A percentile compares a stretch with the other conserved stretches of the same genome.
These are phyloP conservation scores for Phtheirospermum japonicum DNA, from an alignment of 257 asterid species.

Conservation along the genomic window DNA sequence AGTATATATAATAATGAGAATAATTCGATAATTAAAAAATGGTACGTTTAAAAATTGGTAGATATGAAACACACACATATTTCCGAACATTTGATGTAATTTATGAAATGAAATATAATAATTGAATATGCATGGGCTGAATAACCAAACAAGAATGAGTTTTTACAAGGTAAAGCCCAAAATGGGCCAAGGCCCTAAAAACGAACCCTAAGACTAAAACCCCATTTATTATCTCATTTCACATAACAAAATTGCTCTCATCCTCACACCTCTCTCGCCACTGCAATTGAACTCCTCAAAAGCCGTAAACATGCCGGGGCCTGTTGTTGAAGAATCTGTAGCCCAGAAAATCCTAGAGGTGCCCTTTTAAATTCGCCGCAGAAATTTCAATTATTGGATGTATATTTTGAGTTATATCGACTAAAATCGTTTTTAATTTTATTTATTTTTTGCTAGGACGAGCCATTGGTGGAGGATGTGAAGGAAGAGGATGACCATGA, in stretches of 20 bases:
- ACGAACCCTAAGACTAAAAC: constrained; percentile 39
- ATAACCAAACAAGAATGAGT: background rate
- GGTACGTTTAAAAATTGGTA: too few relatives aligned
- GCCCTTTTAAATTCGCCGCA: background rate
- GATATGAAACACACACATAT: too few relatives aligned
- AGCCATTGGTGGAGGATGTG: constrained; percentile 75
- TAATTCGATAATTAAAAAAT: too few relatives aligned
- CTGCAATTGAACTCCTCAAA: background rate
- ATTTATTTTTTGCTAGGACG: constrained; percentile 36
- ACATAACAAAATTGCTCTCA: constrained; percentile 18
- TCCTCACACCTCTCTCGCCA: constrained; percentile 8
- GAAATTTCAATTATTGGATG: background rate
- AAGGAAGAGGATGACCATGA: constrained; percentile 79
- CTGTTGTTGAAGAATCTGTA: constrained; percentile 62
- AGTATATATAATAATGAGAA: too few relatives aligned
- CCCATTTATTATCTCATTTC: background rate
- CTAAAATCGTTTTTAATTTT: background rate
- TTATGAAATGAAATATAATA: too few relatives aligned
- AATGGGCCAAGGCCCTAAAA: constrained; percentile 17
- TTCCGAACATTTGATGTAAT: too few relatives aligned
- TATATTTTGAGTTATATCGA: background rate
- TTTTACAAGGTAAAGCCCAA: background rate
- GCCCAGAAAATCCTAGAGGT: constrained; percentile 49
- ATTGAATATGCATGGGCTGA: background rate
- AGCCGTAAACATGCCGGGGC: constrained; percentile 64